Conservation (phyloP, 208 protist genomes). For the Polymyxa betae region DNA sequence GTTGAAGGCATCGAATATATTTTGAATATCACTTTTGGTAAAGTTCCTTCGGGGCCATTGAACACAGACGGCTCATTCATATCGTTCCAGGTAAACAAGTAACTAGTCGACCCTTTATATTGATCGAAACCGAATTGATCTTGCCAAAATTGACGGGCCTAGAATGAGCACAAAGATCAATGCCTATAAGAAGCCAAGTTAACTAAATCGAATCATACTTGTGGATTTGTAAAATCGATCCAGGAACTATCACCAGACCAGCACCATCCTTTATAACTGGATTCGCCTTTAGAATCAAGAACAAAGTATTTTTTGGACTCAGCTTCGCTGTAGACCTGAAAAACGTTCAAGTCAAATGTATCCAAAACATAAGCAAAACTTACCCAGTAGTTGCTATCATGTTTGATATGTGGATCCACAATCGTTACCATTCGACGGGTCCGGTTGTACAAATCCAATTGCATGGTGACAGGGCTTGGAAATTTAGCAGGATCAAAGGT, state of each 20-base stretch:
- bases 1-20: neutral
- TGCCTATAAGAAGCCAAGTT: neutral
- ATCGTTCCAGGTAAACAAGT: slow-evolving; percentile 97
- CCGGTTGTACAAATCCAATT: slow-evolving; percentile 74
- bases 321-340: slow-evolving; percentile 41
- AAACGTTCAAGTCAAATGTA: neutral
- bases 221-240: slow-evolving; percentile 88
- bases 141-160: slow-evolving; percentile 74
- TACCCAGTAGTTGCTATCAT: slow-evolving; percentile 71
- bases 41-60: slow-evolving; percentile 87
- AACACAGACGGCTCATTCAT: slow-evolving; percentile 99
- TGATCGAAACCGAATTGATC: slow-evolving; percentile 50
- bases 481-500: slow-evolving; percentile 95
- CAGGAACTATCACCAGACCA: slow-evolving; percentile 91
- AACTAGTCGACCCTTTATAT: slow-evolving; percentile 77
- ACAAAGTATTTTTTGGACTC: slow-evolving; percentile 57
- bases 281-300: slow-evolving; percentile 59
- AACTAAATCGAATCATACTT: neutral
- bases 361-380: neutral
- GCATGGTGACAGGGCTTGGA: slow-evolving; percentile 85
- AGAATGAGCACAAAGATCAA: neutral
- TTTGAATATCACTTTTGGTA: slow-evolving; percentile 75
- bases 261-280: slow-evolving; percentile 89
- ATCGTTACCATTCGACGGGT: slow-evolving; percentile 87
- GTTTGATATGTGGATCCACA: slow-evolving; percentile 96